Conservation (phyloP, 192 early-diverging fungal genomes). For the Coemansia sp. region DNA sequence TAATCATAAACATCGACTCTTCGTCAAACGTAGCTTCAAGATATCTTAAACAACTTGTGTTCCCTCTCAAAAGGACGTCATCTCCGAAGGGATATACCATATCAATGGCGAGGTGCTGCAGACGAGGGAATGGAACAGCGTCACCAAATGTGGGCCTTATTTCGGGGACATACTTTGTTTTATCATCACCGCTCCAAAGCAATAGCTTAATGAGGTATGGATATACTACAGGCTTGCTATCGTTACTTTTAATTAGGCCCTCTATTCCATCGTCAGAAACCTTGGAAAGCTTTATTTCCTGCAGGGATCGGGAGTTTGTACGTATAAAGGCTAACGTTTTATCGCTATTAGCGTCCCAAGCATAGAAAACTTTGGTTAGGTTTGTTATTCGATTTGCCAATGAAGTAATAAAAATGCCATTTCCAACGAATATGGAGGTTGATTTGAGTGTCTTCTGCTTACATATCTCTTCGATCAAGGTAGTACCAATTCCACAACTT, state of each 20-base stretch:
- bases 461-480: neutral
- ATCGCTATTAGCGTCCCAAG: neutral
- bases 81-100: slow-evolving; percentile 4
- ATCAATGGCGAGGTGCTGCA: neutral
- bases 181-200: neutral
- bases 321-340: neutral
- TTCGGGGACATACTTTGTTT: neutral
- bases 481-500: neutral
- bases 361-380: neutral
- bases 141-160: neutral
- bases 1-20: neutral
- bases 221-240: neutral
- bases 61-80: neutral
- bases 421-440: neutral
- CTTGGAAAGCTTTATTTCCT: neutral
- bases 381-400: neutral
- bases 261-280: neutral
- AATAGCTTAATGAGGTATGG: neutral
- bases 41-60: neutral
- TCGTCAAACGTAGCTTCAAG: neutral
- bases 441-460: neutral
- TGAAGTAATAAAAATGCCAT: neutral
- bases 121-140: neutral
- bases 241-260: neutral
- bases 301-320: neutral